Percentiles rank a stretch among this genome's conserved stretches.
phyloP scores from a whole-genome alignment of 768 basidiomycete species.

The Tremella mesenterica region DNA sequence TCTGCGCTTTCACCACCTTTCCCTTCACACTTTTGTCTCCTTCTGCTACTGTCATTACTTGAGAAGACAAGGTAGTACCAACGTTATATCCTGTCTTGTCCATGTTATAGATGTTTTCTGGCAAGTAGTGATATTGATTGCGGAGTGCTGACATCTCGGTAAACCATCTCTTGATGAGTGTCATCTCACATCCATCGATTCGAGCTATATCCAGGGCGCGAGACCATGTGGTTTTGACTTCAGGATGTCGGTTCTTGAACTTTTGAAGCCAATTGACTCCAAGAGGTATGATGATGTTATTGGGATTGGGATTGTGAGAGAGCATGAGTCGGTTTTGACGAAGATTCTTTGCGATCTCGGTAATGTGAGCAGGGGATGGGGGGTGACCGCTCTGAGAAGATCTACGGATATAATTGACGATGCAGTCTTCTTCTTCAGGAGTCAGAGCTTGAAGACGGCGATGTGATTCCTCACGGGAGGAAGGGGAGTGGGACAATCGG shows the following conservation, averaged over 20 bases:
- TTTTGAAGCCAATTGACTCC: neutral
- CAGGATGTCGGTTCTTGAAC: neutral
- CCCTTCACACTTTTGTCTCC: neutral
- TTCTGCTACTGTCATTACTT: neutral
- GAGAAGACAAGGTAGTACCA: neutral
- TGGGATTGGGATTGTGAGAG: neutral
- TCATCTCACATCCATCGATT: neutral
- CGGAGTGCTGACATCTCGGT: conserved; percentile 1
- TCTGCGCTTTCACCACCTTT: neutral
- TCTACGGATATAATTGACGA: neutral
- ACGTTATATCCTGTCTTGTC: conserved; percentile 2
- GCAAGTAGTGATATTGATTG: neutral
- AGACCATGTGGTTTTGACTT: neutral
- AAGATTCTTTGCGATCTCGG: neutral
- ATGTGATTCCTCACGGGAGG: neutral
- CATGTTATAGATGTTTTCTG: neutral
- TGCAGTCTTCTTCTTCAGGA: neutral
- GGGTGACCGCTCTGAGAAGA: neutral
- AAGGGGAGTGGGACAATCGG: neutral
- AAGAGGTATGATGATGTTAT: neutral
- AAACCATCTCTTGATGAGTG: neutral
- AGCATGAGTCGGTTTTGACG: neutral
- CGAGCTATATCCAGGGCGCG: neutral
- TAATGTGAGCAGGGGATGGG: neutral
- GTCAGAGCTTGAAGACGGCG: neutral